Percentiles rank a stretch among this genome's conserved stretches.
These are phyloP conservation scores for Penicillium sp. DNA, from an alignment of 2,329 filamentous ascomycete genomes.

Conservation along the genomic window DNA sequence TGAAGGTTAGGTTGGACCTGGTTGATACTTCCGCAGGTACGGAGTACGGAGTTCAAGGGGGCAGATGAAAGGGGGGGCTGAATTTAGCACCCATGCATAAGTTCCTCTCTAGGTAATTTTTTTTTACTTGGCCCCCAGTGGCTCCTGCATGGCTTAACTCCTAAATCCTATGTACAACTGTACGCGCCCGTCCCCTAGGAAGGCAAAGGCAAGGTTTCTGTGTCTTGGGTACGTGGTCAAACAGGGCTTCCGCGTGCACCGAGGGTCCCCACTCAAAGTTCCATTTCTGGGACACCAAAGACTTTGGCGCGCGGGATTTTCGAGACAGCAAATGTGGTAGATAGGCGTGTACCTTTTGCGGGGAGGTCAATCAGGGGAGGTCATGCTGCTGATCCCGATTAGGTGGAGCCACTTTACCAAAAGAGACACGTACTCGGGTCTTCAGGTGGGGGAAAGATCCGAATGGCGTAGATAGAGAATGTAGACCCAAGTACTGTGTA, in stretches of 20 bases:
- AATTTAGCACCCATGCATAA: not conserved
- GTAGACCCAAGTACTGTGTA: not conserved
- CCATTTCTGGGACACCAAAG: not conserved
- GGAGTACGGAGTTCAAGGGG: not conserved
- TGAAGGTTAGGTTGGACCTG: not conserved
- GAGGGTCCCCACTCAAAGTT: not conserved
- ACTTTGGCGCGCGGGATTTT: constrained; percentile 20
- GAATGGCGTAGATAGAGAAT: not conserved
- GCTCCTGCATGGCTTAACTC: not conserved
- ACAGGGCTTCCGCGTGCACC: not conserved
- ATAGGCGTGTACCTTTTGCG: constrained; percentile 7
- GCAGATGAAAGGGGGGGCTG: not conserved
- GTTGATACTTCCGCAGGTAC: constrained; percentile 6
- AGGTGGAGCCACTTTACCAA: not conserved
- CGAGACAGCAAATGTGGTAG: constrained; percentile 16
- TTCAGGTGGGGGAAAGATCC: not conserved
- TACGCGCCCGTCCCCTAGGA: not conserved
- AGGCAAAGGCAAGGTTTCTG: not conserved
- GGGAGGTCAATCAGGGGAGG: constrained; percentile 12
- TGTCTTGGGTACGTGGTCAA: not conserved
- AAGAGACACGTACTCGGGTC: not conserved
- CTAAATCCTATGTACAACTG: not conserved
- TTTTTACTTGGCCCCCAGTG: not conserved
- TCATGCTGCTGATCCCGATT: constrained; percentile 5
- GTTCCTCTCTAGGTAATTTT: not conserved